Base-by-base conservation (phyloP, 805 yeast genomes). In the Ogataea nonfermentans region DNA sequence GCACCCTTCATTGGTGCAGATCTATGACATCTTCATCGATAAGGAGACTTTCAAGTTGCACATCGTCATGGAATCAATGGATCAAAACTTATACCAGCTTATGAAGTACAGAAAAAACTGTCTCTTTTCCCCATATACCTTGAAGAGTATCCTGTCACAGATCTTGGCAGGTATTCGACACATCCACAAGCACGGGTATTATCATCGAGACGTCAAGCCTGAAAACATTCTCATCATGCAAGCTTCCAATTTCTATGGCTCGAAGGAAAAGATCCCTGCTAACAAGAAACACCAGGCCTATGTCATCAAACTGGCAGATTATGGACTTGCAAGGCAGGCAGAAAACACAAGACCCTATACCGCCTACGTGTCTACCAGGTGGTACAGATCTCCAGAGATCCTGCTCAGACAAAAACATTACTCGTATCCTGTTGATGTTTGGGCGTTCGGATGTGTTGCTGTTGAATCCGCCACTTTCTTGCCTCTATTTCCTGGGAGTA, bases 141-240 rank as follows among this genome's bases (percentile, higher is more conserved):
- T 86, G 45, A 79, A 73, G 52, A 78, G 88, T 32, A 79, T 88
- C 30, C 59, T 84, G 32, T 63, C 80, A 9, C 97, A 90, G 59
- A 60, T 90, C 1, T 66, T 87, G 41, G 70, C 75, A 40, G 99
- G 93, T 4, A 71, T 90, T 20, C 74, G 78, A 41, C 97, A 91
- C 60, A 88, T 91, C 40, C 99, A 87, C 55, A 58, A 62, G 19
- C 66, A 71, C 51, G 74, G 75, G 9, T 86, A 71, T 55, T 81
- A 81, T 55, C 98, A 91, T 60, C 74, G 99, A 41, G 99, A 91
- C 67, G 73, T 91, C 34, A 91, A 91, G 62, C 98, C 99, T 0
- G 97, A 91, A 55, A 91, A 91, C 61, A 82, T 91, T 17, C 72
- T 91, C 49, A 77, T 90, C 4, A 70, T 80, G 25, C 78, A 81